Percentiles rank a stretch among this genome's conserved stretches.
Evolutionary conservation across 768 basidiomycete species (phyloP).

Genomic region (Xerocomellus intermedius): DNA sequence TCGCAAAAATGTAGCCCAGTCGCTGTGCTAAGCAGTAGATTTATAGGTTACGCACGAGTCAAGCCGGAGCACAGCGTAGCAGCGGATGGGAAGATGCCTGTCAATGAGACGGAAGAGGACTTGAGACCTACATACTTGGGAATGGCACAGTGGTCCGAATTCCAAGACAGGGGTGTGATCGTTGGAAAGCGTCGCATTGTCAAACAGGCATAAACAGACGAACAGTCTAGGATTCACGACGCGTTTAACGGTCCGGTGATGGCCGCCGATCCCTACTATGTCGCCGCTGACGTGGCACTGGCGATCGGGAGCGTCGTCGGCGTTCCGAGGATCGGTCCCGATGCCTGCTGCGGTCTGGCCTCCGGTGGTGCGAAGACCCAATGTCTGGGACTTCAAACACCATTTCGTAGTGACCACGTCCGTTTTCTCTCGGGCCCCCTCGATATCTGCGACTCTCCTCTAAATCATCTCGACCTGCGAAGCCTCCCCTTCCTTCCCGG

Average conservation of each 20-base stretch:
- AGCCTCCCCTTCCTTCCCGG: conserved; percentile 42
- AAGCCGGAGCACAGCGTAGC: conserved; percentile 1
- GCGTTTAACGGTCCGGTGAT: conserved; percentile 31
- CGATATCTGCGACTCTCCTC: conserved; percentile 72
- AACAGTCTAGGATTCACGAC: conserved; percentile 7
- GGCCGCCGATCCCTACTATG: conserved; percentile 38
- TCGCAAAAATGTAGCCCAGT: neutral
- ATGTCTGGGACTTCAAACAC: conserved; percentile 75
- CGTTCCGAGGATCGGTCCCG: conserved; percentile 36
- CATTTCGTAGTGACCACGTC: conserved; percentile 58
- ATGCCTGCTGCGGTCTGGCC: conserved; percentile 53
- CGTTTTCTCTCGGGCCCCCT: conserved; percentile 30
- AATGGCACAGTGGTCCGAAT: conserved; percentile 6
- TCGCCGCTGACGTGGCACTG: conserved; percentile 21
- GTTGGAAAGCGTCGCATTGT: conserved; percentile 1
- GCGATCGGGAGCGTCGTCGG: conserved; percentile 27
- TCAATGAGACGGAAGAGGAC: neutral
- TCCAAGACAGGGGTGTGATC: conserved; percentile 15
- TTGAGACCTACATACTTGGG: conserved; percentile 23
- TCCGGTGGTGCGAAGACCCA: conserved; percentile 37
- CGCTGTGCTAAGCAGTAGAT: neutral
- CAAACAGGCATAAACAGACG: conserved; percentile 25
- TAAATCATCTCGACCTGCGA: conserved; percentile 73
- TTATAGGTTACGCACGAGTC: conserved; percentile 23
- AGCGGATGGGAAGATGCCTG: neutral